A percentile compares a stretch with the other conserved stretches of the same genome.
Conservation (phyloP, 306 rosid genomes). For the Prunus campanulata region DNA sequence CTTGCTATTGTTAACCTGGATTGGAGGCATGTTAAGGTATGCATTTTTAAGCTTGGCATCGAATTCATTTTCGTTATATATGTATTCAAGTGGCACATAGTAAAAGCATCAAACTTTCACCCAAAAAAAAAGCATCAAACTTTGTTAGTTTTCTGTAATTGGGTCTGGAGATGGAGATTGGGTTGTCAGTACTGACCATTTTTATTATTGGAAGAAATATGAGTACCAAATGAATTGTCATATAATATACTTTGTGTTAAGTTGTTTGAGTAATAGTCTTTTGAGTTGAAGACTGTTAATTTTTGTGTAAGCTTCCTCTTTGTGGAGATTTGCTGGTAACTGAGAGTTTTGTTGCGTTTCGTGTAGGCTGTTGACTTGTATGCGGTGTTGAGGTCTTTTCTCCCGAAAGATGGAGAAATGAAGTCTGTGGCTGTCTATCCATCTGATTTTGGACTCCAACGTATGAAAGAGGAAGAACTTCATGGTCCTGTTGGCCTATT, state of each 20-base stretch:
- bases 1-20: conserved; percentile 91
- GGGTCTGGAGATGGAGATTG: not conserved
- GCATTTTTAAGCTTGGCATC: conserved; percentile 10
- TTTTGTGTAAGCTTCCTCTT: not conserved
- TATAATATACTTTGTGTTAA: not conserved
- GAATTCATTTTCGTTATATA: not conserved
- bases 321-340: not conserved
- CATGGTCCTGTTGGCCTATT: conserved; percentile 78
- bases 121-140: too few species aligned
- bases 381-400: conserved; percentile 65
- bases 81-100: not conserved
- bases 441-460: conserved; percentile 86
- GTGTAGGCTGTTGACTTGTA: conserved; percentile 78
- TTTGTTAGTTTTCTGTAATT: not conserved
- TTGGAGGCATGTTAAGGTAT: conserved; percentile 82
- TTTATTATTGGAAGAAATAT: not conserved
- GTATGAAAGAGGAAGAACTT: conserved; percentile 83
- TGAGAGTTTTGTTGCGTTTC: conserved; percentile 1
- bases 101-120: not conserved
- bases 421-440: conserved; percentile 80
- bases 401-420: conserved; percentile 64
- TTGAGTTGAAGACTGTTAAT: not conserved
- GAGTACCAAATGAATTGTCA: not conserved
- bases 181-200: not conserved
- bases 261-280: not conserved